These are phyloP conservation scores for Achaetomium macrosporum DNA, from an alignment of 2,329 filamentous ascomycete genomes.

Conservation along the genomic window DNA sequence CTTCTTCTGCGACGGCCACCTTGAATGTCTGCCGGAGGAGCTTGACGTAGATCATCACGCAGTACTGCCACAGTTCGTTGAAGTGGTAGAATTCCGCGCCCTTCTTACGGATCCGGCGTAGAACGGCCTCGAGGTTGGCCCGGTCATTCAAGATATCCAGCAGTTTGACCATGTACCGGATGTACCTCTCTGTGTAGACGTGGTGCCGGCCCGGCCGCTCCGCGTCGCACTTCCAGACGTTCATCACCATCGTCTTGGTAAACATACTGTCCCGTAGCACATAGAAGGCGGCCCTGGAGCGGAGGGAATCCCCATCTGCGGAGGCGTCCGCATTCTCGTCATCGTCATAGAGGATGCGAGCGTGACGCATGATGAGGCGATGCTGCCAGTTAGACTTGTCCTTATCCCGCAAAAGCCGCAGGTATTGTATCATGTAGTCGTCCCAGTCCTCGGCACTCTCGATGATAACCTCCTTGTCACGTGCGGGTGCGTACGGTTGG, in stretches of 20 bases:
- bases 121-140: constrained; percentile 67
- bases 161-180: constrained; percentile 71
- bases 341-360: constrained; percentile 47
- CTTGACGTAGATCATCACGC: constrained; percentile 48
- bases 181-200: constrained; percentile 84
- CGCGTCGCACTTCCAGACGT: constrained; percentile 90
- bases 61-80: constrained; percentile 53
- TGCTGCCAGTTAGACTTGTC: constrained; percentile 97
- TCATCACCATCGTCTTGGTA: constrained; percentile 90
- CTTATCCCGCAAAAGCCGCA: constrained; percentile 54
- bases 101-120: constrained; percentile 75
- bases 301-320: constrained; percentile 49
- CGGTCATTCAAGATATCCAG: constrained; percentile 71
- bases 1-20: constrained; percentile 43
- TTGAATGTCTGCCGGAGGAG: constrained; percentile 46
- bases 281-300: constrained; percentile 72
- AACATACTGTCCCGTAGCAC: constrained; percentile 71
- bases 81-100: constrained; percentile 68
- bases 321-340: constrained; percentile 34
- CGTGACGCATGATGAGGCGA: constrained; percentile 74
- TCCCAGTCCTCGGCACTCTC: constrained; percentile 60
- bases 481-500: constrained; percentile 49
- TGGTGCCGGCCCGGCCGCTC: constrained; percentile 81
- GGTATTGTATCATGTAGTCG: constrained; percentile 46
- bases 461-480: constrained; percentile 41